These are phyloP conservation scores for Toxicodendron radicans DNA, from an alignment of 345 rosid species.

Conservation along the genomic window DNA sequence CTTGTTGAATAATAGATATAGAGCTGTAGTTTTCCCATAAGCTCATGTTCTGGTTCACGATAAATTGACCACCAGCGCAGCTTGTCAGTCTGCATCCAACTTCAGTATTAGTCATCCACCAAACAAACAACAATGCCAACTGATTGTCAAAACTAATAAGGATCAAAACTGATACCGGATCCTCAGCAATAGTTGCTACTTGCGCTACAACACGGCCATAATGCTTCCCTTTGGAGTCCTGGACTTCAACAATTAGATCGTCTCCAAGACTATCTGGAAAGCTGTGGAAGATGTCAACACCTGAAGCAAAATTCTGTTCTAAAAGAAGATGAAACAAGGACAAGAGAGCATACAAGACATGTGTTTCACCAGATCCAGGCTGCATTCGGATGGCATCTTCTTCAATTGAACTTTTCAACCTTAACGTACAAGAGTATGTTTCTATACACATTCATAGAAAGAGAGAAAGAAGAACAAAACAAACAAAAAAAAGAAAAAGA, in stretches of 20 bases:
- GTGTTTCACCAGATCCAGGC: constrained; percentile 94
- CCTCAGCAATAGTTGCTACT: constrained; percentile 76
- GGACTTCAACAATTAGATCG: constrained; percentile 88
- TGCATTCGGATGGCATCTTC: constrained; percentile 81
- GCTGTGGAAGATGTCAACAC: constrained; percentile 50
- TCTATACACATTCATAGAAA: constrained; percentile 42
- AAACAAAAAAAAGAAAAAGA: neutral
- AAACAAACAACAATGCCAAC: constrained; percentile 10
- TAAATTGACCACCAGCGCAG: constrained; percentile 93
- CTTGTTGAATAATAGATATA: constrained; percentile 77
- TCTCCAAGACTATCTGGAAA: constrained; percentile 95
- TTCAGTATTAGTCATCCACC: constrained; percentile 28
- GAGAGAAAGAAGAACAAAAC: constrained; percentile 5
- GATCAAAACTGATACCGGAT: constrained; percentile 47
- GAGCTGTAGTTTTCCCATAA: constrained; percentile 83
- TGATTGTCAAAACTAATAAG: constrained; percentile 3
- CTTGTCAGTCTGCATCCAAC: constrained; percentile 72
- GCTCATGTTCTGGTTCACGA: constrained; percentile 92
- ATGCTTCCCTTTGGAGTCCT: constrained; percentile 77
- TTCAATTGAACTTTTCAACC: constrained; percentile 82
- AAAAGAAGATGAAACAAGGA: constrained; percentile 19
- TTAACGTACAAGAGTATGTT: constrained; percentile 68
- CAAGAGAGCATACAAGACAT: constrained; percentile 72
- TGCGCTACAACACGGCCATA: constrained; percentile 93
- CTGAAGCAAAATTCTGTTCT: constrained; percentile 18